A percentile compares a stretch with the other conserved stretches of the same genome.
phyloP scores from a whole-genome alignment of 176 grass and related monocot genomes.

The Cymbopogon citratus region DNA sequence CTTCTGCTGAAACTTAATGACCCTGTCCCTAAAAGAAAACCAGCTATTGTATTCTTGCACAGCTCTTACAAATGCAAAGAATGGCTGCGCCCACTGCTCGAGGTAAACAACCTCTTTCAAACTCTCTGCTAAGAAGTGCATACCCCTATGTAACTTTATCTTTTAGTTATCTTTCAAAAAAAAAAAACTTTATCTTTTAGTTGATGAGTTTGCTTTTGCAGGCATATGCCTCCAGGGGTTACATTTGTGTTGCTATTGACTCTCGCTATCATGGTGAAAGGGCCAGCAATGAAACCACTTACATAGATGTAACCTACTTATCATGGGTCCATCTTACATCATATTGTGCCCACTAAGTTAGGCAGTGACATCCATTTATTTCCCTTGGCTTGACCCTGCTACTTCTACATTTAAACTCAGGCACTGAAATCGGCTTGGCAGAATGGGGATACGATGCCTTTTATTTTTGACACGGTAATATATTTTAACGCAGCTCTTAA shows the following conservation, averaged over 20 bases:
- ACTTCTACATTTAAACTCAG: conserved; percentile 36
- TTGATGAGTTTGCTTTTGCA: conserved; percentile 28
- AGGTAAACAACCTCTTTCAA: conserved; percentile 40
- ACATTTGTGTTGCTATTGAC: conserved; percentile 81
- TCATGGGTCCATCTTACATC: not conserved
- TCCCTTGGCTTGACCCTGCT: not conserved
- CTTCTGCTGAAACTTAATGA: conserved; percentile 69
- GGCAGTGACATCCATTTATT: not conserved
- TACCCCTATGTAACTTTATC: not conserved
- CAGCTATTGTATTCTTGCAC: conserved; percentile 78
- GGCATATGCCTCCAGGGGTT: conserved; percentile 89
- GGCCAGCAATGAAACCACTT: conserved; percentile 55
- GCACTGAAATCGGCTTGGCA: conserved; percentile 75
- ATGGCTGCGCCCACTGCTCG: conserved; percentile 79
- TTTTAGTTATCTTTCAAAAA: conserved; percentile 19
- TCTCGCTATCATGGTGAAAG: conserved; percentile 93
- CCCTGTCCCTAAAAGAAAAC: conserved; percentile 45
- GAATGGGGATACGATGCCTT: conserved; percentile 82
- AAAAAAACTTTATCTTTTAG: not conserved
- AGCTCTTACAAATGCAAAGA: conserved; percentile 98
- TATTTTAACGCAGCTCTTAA: conserved; percentile 10
- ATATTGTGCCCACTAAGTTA: not conserved
- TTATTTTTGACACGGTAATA: conserved; percentile 93
- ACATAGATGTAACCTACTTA: conserved; percentile 62
- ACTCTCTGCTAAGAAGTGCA: not conserved